Evolutionary conservation across 2,329 filamentous ascomycete genomes (phyloP).

Genomic region (Xylaria sp.): DNA sequence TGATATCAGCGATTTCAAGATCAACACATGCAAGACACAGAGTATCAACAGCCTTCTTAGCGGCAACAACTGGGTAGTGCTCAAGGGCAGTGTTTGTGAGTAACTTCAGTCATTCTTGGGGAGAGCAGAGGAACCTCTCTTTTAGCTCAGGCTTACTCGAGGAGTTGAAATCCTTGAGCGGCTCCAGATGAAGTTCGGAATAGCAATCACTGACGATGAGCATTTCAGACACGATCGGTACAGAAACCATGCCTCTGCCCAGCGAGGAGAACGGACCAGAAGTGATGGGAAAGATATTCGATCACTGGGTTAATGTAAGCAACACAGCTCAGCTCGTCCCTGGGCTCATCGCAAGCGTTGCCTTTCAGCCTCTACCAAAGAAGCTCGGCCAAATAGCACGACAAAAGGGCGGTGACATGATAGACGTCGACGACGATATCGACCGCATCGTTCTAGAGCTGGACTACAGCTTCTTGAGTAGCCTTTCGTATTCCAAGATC

Average conservation of each 20-base stretch:
- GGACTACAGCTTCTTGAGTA: constrained; percentile 47
- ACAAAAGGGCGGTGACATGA: constrained; percentile 46
- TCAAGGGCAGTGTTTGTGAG: constrained; percentile 42
- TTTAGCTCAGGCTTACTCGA: neutral
- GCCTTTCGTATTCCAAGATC: constrained; percentile 39
- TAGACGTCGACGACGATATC: constrained; percentile 46
- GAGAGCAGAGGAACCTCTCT: neutral
- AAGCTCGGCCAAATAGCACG: constrained; percentile 41
- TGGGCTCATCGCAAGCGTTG: constrained; percentile 43
- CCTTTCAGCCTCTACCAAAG: constrained; percentile 48
- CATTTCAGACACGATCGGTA: constrained; percentile 42
- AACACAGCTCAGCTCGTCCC: constrained; percentile 33
- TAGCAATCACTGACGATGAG: neutral
- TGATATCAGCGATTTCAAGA: constrained; percentile 46
- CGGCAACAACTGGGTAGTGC: constrained; percentile 49
- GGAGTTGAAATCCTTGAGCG: neutral
- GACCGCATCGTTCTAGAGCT: constrained; percentile 52
- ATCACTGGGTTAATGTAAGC: constrained; percentile 43
- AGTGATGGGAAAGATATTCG: constrained; percentile 42
- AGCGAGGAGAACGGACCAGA: constrained; percentile 34
- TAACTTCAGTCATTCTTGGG: neutral
- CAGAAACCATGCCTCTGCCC: constrained; percentile 46
- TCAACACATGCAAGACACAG: constrained; percentile 54
- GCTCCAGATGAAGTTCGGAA: too few species aligned
- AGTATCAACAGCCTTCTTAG: constrained; percentile 54